These are phyloP conservation scores for Cordyceps tenuipes DNA, from an alignment of 2,329 filamentous ascomycete species.

Conservation along the genomic window DNA sequence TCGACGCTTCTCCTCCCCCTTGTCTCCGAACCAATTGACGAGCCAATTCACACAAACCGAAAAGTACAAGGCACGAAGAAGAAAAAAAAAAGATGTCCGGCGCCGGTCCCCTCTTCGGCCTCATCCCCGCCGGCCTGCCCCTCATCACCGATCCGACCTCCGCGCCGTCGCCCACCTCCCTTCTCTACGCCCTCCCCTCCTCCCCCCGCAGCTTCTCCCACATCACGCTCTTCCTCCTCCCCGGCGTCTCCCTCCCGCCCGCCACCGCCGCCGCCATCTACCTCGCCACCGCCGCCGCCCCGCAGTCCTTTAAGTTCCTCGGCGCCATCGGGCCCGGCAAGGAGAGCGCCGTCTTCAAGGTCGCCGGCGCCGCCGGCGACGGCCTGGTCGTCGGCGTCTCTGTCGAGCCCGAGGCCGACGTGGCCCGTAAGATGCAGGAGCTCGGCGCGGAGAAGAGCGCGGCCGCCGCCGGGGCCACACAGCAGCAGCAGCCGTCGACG, in stretches of 20 bases:
- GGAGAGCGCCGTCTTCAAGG: conserved; percentile 83
- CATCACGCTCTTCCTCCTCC: conserved; percentile 82
- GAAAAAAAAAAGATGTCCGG: not conserved
- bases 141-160: conserved; percentile 47
- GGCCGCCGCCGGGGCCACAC: conserved; percentile 14
- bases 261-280: conserved; percentile 85
- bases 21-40: not conserved
- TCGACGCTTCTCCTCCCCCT: too few relatives aligned
- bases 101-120: conserved; percentile 44
- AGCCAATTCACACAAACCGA: too few relatives aligned
- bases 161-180: conserved; percentile 44
- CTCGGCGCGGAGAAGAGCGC: conserved; percentile 32
- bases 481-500: conserved; percentile 46
- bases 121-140: conserved; percentile 52
- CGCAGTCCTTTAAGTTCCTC: conserved; percentile 66
- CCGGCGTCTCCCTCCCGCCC: conserved; percentile 62
- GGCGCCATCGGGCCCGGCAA: conserved; percentile 86
- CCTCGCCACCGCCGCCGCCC: conserved; percentile 46
- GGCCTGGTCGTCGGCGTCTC: conserved; percentile 70
- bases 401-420: conserved; percentile 66
- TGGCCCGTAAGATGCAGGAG: conserved; percentile 59
- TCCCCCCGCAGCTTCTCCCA: conserved; percentile 58
- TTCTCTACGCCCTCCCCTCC: conserved; percentile 45
- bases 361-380: conserved; percentile 33
- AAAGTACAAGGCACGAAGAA: too few relatives aligned